These are phyloP conservation scores for Cubamyces lactineus DNA, from an alignment of 768 basidiomycete genomes.

Conservation along the genomic window DNA sequence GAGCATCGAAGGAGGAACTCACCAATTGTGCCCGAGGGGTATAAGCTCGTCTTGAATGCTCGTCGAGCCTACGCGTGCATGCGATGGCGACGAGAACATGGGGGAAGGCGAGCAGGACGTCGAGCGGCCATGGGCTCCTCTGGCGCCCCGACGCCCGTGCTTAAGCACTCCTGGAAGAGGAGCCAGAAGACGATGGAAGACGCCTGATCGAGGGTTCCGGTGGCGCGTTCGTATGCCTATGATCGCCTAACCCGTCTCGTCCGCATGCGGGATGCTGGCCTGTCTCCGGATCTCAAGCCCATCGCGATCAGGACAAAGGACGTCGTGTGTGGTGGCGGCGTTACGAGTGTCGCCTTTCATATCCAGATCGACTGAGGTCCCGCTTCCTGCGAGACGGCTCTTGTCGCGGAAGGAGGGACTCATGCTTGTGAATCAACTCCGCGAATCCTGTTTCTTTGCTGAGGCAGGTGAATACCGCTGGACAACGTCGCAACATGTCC, in stretches of 20 bases:
- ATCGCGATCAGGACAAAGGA: not conserved
- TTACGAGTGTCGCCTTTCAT: not conserved
- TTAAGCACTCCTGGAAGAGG: not conserved
- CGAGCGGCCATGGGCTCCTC: conserved; percentile 8
- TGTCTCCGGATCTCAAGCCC: not conserved
- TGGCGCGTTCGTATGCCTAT: not conserved
- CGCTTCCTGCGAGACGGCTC: not conserved
- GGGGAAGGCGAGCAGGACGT: not conserved
- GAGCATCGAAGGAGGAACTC: not conserved
- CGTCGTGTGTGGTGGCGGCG: not conserved
- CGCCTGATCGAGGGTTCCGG: conserved; percentile 3
- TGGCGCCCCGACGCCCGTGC: not conserved
- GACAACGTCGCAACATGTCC: too few relatives aligned
- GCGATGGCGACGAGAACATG: conserved; percentile 11
- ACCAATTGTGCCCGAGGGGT: conserved; percentile 21
- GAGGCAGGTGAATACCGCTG: too few relatives aligned
- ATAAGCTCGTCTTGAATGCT: conserved; percentile 18
- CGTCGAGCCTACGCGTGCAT: conserved; percentile 1
- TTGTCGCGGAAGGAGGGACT: not conserved
- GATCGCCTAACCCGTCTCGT: conserved; percentile 1
- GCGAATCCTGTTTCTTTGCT: too few relatives aligned
- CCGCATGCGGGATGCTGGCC: not conserved
- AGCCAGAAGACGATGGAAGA: not conserved
- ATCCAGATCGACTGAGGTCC: too few relatives aligned
- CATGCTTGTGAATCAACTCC: too few relatives aligned